Evolutionary conservation across 108 stramenopile species (phyloP).

Genomic region (Aureococcus anophagefferens): DNA sequence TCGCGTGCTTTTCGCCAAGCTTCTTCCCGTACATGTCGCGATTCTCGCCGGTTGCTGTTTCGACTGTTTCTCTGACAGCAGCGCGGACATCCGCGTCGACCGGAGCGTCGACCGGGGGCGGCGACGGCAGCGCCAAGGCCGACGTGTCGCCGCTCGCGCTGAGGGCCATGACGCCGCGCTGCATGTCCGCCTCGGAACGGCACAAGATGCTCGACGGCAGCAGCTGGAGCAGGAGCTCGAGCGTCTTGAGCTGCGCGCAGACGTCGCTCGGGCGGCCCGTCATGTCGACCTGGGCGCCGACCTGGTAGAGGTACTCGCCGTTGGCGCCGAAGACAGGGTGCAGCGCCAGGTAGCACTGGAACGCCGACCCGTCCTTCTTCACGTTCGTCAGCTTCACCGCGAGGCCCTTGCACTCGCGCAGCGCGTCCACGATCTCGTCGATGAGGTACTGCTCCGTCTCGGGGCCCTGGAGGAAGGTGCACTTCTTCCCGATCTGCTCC

Average conservation of each 20-base stretch:
- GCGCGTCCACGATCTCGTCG: slow-evolving; percentile 18
- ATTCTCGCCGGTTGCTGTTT: too few relatives aligned
- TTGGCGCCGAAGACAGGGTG: slow-evolving; percentile 21
- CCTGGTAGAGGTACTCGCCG: slow-evolving; percentile 28
- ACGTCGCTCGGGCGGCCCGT: background rate
- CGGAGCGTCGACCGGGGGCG: too few relatives aligned
- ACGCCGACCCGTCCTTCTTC: slow-evolving; percentile 19
- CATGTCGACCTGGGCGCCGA: slow-evolving; percentile 21
- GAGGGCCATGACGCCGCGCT: too few relatives aligned
- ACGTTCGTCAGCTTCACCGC: slow-evolving; percentile 21
- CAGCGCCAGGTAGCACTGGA: slow-evolving; percentile 17
- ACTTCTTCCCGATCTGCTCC: slow-evolving; percentile 15
- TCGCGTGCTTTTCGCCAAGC: slow-evolving; percentile 33
- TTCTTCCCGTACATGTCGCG: slow-evolving; percentile 26
- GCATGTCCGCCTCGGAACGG: too few relatives aligned
- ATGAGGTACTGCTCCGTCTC: slow-evolving; percentile 17
- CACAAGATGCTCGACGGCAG: too few relatives aligned
- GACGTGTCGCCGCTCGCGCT: too few relatives aligned
- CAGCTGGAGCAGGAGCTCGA: too few relatives aligned
- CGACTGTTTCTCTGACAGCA: too few relatives aligned
- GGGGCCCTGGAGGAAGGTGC: slow-evolving; percentile 14
- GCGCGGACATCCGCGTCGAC: too few relatives aligned
- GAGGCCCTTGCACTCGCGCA: slow-evolving; percentile 11
- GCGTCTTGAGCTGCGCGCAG: too few relatives aligned
- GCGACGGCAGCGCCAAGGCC: too few relatives aligned